phyloP scores from a whole-genome alignment of 2,329 filamentous ascomycete genomes.

The Sporothrix globosa region DNA sequence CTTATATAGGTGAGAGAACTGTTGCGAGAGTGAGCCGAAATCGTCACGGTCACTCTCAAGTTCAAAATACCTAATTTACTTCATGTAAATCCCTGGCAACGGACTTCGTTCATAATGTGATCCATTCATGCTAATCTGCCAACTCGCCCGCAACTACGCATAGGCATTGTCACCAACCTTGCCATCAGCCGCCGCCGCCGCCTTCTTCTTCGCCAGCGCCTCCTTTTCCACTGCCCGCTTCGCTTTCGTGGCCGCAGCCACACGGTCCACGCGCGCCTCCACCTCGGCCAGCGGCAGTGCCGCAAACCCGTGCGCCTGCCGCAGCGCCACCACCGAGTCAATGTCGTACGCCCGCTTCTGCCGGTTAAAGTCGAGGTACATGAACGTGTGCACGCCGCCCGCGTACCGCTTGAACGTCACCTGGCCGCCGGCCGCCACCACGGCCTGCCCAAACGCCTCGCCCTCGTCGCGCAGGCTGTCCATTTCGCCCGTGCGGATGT shows the following conservation, averaged over 20 bases:
- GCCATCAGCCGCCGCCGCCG: not conserved
- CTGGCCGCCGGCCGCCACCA: slow-evolving; percentile 28
- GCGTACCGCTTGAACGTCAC: slow-evolving; percentile 34
- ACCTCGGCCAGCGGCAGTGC: slow-evolving; percentile 9
- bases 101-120: no score
- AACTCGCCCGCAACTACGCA: not conserved
- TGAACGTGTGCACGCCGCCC: slow-evolving; percentile 33
- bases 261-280: slow-evolving; percentile 27
- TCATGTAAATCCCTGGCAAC: no score
- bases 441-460: slow-evolving; percentile 33
- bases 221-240: slow-evolving; percentile 22
- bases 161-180: not conserved
- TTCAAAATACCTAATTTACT: no score
- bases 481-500: slow-evolving; percentile 33
- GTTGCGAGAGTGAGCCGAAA: no score
- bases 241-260: slow-evolving; percentile 1
- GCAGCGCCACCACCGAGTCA: slow-evolving; percentile 33
- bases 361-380: slow-evolving; percentile 23
- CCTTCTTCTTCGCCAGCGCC: not conserved
- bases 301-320: slow-evolving; percentile 31
- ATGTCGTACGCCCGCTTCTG: slow-evolving; percentile 31
- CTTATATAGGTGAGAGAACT: not conserved
- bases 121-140: no score
- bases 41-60: no score
- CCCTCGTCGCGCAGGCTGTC: slow-evolving; percentile 36